Evolutionary conservation across 805 yeast genomes (phyloP).

Genomic region (Hanseniaspora clermontiae): DNA sequence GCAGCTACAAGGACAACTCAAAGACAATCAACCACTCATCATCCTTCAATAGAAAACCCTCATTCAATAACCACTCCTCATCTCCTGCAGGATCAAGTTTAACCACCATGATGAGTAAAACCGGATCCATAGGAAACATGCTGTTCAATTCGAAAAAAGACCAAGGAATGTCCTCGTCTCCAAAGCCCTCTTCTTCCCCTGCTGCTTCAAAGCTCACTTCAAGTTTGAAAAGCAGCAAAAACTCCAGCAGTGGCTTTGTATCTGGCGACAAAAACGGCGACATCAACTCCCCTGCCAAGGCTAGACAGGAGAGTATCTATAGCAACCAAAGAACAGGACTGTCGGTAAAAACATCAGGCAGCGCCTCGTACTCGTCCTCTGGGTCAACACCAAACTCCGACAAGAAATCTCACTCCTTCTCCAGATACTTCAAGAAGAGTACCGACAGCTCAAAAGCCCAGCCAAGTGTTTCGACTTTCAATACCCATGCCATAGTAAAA

Average conservation of each 20-base stretch:
- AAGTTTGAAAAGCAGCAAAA: constrained; percentile 8
- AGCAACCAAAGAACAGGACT: constrained; percentile 23
- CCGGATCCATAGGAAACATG: constrained; percentile 27
- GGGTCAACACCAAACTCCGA: constrained; percentile 9
- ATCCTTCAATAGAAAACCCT: constrained; percentile 12
- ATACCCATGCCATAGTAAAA: constrained; percentile 13
- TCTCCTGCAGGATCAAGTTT: background rate
- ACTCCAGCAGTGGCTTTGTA: constrained; percentile 14
- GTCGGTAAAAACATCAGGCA: background rate
- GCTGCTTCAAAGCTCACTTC: constrained; percentile 7
- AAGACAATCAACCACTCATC: constrained; percentile 13
- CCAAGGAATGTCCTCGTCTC: constrained; percentile 14
- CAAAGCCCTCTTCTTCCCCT: constrained; percentile 11
- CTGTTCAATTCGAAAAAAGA: constrained; percentile 23
- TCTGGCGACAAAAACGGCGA: constrained; percentile 23
- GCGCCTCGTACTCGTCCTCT: background rate
- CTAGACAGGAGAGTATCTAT: constrained; percentile 27
- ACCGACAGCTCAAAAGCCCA: background rate
- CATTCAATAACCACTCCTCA: background rate
- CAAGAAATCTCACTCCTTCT: constrained; percentile 9
- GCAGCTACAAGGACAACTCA: constrained; percentile 10
- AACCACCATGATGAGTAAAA: constrained; percentile 21
- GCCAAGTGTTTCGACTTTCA: constrained; percentile 14
- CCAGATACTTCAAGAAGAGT: constrained; percentile 12
- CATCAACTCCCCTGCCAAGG: constrained; percentile 21